These are phyloP conservation scores for Lachancea dasiensis DNA, from an alignment of 805 yeast genomes.

Conservation along the genomic window DNA sequence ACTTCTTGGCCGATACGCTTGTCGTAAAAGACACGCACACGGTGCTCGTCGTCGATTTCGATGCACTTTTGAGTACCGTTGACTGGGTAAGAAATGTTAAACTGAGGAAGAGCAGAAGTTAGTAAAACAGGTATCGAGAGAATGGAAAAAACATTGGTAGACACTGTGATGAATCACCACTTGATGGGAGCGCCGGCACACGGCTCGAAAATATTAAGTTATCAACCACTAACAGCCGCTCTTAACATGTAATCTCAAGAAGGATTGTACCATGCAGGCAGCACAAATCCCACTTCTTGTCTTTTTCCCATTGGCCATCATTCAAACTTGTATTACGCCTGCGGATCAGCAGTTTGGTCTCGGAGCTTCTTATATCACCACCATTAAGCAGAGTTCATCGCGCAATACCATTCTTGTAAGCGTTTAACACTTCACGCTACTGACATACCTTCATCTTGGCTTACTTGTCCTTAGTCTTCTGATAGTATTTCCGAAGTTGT, in stretches of 20 bases:
- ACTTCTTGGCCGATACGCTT: conserved; percentile 99
- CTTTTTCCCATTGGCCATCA: too few species aligned
- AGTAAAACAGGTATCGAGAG: conserved; percentile 15
- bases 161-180: background rate
- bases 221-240: too few species aligned
- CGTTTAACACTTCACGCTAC: background rate
- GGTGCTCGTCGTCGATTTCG: conserved; percentile 99
- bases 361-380: too few species aligned
- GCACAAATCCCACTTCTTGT: too few species aligned
- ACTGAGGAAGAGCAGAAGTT: conserved; percentile 41
- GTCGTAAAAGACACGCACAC: conserved; percentile 96
- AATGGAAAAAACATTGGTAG: background rate
- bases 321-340: too few species aligned
- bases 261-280: too few species aligned
- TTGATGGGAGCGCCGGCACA: too few species aligned
- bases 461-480: conserved; percentile 27
- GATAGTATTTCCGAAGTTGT: conserved; percentile 4
- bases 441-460: conserved; percentile 38
- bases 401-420: background rate
- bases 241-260: too few species aligned
- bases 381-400: too few species aligned
- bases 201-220: too few species aligned
- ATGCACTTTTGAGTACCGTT: conserved; percentile 99
- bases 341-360: too few species aligned
- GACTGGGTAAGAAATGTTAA: conserved; percentile 99